Conservation (phyloP, 371 early-diverging fungal species). For the Rhizopus arrhizus region DNA sequence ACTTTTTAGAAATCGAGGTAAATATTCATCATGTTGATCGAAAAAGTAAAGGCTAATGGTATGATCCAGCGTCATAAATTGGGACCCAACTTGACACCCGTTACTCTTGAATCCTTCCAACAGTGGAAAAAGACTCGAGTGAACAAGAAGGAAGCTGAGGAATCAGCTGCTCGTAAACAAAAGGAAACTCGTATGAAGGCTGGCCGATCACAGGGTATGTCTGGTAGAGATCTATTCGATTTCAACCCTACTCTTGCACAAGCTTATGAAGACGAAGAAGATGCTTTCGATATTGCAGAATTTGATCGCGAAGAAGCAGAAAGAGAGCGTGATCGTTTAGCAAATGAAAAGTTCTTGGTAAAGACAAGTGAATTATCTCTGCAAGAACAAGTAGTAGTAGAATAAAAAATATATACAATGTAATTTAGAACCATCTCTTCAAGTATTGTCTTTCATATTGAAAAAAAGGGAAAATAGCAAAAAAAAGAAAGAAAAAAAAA, state of each 20-base stretch:
- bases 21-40: not conserved
- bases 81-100: slow-evolving; percentile 91
- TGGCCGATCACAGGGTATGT: slow-evolving; percentile 90
- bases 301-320: slow-evolving; percentile 57
- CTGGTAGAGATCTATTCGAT: slow-evolving; percentile 97
- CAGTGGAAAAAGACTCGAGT: slow-evolving; percentile 94
- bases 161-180: slow-evolving; percentile 66
- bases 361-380: slow-evolving; percentile 33
- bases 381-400: slow-evolving; percentile 12
- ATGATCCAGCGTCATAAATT: slow-evolving; percentile 84
- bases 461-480: not conserved
- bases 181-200: slow-evolving; percentile 92
- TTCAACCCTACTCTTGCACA: slow-evolving; percentile 91
- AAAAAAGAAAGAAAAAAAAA: too few relatives aligned
- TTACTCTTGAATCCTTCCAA: slow-evolving; percentile 93
- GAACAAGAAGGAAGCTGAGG: slow-evolving; percentile 74
- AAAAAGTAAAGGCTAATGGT: too few relatives aligned
- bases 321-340: slow-evolving; percentile 44
- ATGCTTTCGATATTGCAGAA: slow-evolving; percentile 62
- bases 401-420: not conserved
- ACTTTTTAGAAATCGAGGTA: slow-evolving; percentile 95
- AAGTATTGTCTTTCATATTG: too few relatives aligned
- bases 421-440: not conserved
- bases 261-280: slow-evolving; percentile 77
- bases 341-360: slow-evolving; percentile 36